A percentile compares a stretch with the other conserved stretches of the same genome.
These are phyloP conservation scores for Dactylellina parvicollis DNA, from an alignment of 2,329 filamentous ascomycete genomes.

Conservation along the genomic window DNA sequence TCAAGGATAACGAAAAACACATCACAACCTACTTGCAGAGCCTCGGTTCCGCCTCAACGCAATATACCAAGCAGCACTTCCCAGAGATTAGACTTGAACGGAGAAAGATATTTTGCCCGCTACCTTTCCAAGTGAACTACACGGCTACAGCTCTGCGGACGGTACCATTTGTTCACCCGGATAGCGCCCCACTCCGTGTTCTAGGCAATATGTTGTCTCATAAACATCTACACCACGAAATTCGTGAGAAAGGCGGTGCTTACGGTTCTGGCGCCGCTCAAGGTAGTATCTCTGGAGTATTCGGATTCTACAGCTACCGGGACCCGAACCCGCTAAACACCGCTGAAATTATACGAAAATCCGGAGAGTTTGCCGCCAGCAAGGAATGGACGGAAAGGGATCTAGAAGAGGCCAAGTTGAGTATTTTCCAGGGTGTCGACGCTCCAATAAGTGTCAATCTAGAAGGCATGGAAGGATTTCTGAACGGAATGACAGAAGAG, in stretches of 20 bases:
- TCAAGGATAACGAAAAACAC: conserved; percentile 74
- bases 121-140: conserved; percentile 98
- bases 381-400: conserved; percentile 83
- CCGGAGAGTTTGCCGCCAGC: conserved; percentile 83
- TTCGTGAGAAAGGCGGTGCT: conserved; percentile 95
- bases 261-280: conserved; percentile 93
- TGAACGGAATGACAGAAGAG: conserved; percentile 83
- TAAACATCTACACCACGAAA: conserved; percentile 96
- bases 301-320: conserved; percentile 95
- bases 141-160: conserved; percentile 84
- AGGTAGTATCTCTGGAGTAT: conserved; percentile 80
- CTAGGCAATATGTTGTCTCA: conserved; percentile 92
- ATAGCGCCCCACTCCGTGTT: conserved; percentile 83
- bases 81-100: conserved; percentile 61
- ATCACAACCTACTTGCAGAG: conserved; percentile 75
- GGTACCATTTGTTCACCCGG: conserved; percentile 79
- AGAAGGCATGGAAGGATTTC: conserved; percentile 86
- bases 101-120: conserved; percentile 83
- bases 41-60: conserved; percentile 63
- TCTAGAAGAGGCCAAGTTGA: conserved; percentile 94
- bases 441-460: conserved; percentile 86
- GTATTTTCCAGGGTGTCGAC: conserved; percentile 90
- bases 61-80: conserved; percentile 57
- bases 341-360: conserved; percentile 81
- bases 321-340: conserved; percentile 95